Evolutionary conservation across 305 asterid species (phyloP), one percentile per base, ranked within the genome.

Genomic region (Rubia peregrina): DNA sequence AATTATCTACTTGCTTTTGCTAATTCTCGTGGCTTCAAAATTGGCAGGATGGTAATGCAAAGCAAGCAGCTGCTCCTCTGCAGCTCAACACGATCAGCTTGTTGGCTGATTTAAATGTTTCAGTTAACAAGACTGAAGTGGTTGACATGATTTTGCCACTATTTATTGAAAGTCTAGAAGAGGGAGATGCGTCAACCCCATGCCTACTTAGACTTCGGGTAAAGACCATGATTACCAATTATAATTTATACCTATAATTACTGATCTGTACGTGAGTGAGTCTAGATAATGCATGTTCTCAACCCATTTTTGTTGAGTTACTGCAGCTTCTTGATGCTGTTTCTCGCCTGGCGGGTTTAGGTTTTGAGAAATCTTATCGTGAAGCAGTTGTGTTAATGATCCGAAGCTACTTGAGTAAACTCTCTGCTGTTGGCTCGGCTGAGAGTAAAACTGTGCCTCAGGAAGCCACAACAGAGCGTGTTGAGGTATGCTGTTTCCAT

Each of bases 241-340:
- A 41, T 69, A 21, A n/a, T n/a, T n/a, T n/a, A n/a, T n/a, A n/a
- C 53, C 38, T 48, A 12, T 10, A 53, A 64, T 60, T 30, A 46
- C n/a, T 43, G 10, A n/a, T 61, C 2, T 21, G 40, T 67, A 8
- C n/a, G 43, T 10, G 16, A 44, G 30, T 67, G 60, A 36, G 43
- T 56, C 63, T 73, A 42, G 42, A 36, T 75, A 72, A 48, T 71
- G 71, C 78, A 77, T 42, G 78, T 80, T 80, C 89, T 84, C 83
- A 88, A 79, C 84, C 82, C 81, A 69, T 74, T 79, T 84, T 83
- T 82, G 80, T 85, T 85, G 96, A 81, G 83, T 74, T 85, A 80
- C 87, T 89, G 96, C 98, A 95, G 99, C 97, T 95, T 85, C 96
- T 95, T 86, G 98, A 95, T 85, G 99, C 98, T 85, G 92, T 95